Evolutionary conservation across 2,329 filamentous ascomycete genomes (phyloP).

Genomic region (Rhynchosporium secalis): DNA sequence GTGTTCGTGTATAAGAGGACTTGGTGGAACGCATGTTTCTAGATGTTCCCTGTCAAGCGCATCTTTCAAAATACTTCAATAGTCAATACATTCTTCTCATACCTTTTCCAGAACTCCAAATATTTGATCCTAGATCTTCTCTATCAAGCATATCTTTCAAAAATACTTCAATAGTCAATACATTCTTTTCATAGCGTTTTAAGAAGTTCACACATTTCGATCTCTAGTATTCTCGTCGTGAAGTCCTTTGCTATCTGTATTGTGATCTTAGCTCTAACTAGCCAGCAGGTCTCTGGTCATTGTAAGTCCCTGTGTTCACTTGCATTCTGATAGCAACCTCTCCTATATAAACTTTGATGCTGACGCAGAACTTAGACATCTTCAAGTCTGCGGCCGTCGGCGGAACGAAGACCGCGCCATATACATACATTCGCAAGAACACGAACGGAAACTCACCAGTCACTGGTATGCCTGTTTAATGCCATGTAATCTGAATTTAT

Average conservation of each 20-base stretch:
- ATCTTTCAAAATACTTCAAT: background rate
- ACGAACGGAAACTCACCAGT: constrained; percentile 52
- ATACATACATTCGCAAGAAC: constrained; percentile 49
- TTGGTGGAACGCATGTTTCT: background rate
- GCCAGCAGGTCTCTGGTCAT: constrained; percentile 28
- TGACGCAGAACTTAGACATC: constrained; percentile 26
- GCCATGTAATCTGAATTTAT: too few relatives aligned
- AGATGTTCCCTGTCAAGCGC: background rate
- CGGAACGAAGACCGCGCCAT: constrained; percentile 41
- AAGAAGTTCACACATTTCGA: background rate
- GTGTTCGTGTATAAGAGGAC: constrained; percentile 8
- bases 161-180: background rate
- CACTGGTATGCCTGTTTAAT: constrained; percentile 13
- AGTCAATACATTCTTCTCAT: background rate
- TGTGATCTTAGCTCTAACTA: constrained; percentile 24
- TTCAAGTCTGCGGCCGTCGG: constrained; percentile 29
- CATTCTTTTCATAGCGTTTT: background rate
- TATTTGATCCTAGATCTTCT: too few relatives aligned
- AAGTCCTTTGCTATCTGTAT: constrained; percentile 22
- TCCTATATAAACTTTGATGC: background rate
- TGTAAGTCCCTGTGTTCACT: constrained; percentile 20
- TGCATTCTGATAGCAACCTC: too few relatives aligned
- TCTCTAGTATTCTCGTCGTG: constrained; percentile 22
- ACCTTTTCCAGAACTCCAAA: too few relatives aligned
- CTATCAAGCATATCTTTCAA: background rate